phyloP scores from a whole-genome alignment of 345 rosid genomes.

The Punica granatum region DNA sequence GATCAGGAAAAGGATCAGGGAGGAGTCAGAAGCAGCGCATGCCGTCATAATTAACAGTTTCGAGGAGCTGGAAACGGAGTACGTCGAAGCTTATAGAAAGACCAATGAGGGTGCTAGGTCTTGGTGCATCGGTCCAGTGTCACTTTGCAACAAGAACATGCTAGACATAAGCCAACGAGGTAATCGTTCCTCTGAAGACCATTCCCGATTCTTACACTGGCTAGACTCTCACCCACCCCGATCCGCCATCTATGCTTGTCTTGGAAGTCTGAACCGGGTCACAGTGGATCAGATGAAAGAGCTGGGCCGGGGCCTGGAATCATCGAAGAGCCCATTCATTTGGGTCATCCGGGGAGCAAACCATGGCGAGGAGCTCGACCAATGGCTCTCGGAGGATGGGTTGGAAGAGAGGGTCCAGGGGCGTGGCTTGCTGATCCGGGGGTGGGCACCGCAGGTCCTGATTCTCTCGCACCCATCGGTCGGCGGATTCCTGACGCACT shows the following conservation, averaged over 20 bases:
- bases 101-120: constrained; percentile 11
- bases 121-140: constrained; percentile 52
- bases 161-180: constrained; percentile 38
- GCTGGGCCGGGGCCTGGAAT: constrained; percentile 34
- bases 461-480: constrained; percentile 33
- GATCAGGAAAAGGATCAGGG: constrained; percentile 21
- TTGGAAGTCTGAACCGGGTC: constrained; percentile 40
- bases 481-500: constrained; percentile 40
- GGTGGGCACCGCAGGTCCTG: constrained; percentile 43
- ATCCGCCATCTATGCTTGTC: constrained; percentile 41
- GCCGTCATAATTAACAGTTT: constrained; percentile 32
- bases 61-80: constrained; percentile 28
- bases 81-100: constrained; percentile 12
- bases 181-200: constrained; percentile 11
- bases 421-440: constrained; percentile 27
- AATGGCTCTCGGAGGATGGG: constrained; percentile 11
- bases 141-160: constrained; percentile 15
- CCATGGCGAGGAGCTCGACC: constrained; percentile 3
- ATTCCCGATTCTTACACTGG: constrained; percentile 17
- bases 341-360: constrained; percentile 32
- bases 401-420: constrained; percentile 15
- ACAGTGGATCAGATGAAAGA: constrained; percentile 26
- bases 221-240: constrained; percentile 17
- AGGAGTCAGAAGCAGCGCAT: constrained; percentile 18
- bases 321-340: constrained; percentile 26